A percentile compares a stretch with the other conserved stretches of the same genome.
phyloP scores from a whole-genome alignment of 441 rosid species.

The Codiaeum variegatum region DNA sequence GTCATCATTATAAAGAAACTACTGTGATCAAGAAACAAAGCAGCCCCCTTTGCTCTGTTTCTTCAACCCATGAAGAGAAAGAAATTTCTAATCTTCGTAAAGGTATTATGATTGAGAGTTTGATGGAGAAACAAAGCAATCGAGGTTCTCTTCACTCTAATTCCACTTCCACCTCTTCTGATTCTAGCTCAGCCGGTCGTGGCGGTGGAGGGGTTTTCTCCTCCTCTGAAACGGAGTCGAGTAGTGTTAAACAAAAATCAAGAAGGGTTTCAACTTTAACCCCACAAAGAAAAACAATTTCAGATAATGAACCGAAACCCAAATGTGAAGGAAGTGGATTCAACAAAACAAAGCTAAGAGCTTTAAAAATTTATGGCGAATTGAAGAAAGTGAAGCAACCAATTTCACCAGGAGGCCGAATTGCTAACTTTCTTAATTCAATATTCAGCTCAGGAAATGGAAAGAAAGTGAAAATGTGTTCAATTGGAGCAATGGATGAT shows the following conservation, averaged over 20 bases:
- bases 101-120: slow-evolving; percentile 46
- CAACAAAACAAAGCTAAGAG: slow-evolving; percentile 46
- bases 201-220: slow-evolving; percentile 18
- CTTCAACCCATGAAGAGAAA: slow-evolving; percentile 5
- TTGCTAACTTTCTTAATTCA: slow-evolving; percentile 60
- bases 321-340: slow-evolving; percentile 35
- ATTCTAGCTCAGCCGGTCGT: slow-evolving; percentile 38
- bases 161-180: slow-evolving; percentile 44
- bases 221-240: slow-evolving; percentile 54
- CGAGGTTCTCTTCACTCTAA: slow-evolving; percentile 22
- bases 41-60: slow-evolving; percentile 9
- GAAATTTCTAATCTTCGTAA: slow-evolving; percentile 29
- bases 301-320: slow-evolving; percentile 17
- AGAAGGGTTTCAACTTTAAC: slow-evolving; percentile 23
- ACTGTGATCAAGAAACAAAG: slow-evolving; percentile 32
- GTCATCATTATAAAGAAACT: slow-evolving; percentile 16
- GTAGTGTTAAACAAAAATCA: slow-evolving; percentile 23
- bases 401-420: slow-evolving; percentile 63
- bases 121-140: slow-evolving; percentile 42
- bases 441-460: slow-evolving; percentile 62
- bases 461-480: slow-evolving; percentile 71
- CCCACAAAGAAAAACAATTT: slow-evolving; percentile 6
- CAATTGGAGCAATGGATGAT: slow-evolving; percentile 52
- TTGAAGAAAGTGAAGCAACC: slow-evolving; percentile 68
- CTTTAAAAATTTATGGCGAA: slow-evolving; percentile 50